These are phyloP conservation scores for Elsinoe batatas DNA, from an alignment of 2,329 filamentous ascomycete species.

Conservation along the genomic window DNA sequence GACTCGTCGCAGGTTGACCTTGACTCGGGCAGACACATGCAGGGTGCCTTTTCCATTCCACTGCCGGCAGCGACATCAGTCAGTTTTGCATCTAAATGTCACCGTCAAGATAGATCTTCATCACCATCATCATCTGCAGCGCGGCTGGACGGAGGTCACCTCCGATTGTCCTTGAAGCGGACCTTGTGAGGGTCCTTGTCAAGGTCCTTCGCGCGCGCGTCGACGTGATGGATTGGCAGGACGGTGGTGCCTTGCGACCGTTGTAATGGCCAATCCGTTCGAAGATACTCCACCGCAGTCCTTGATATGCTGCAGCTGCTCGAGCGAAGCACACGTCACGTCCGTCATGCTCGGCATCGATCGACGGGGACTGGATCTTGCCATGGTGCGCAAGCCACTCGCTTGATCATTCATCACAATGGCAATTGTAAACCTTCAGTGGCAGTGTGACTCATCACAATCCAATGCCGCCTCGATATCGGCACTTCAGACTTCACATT, in stretches of 20 bases:
- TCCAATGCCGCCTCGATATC: too few relatives aligned
- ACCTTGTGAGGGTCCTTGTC: not conserved
- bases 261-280: constrained; percentile 6
- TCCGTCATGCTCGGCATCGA: not conserved
- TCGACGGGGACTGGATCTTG: not conserved
- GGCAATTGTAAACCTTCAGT: not conserved
- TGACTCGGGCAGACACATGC: not conserved
- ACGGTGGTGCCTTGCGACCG: not conserved
- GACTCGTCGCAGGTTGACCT: constrained; percentile 4
- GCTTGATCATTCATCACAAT: not conserved
- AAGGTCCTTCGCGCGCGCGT: constrained; percentile 5
- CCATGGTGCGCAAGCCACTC: not conserved
- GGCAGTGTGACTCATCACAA: too few relatives aligned
- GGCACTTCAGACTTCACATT: not conserved
- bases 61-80: not conserved
- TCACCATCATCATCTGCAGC: not conserved
- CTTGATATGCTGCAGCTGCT: not conserved
- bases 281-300: constrained; percentile 8
- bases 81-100: not conserved
- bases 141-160: not conserved
- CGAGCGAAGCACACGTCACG: not conserved
- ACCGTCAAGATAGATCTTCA: not conserved
- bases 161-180: not conserved
- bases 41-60: not conserved
- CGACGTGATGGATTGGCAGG: constrained; percentile 3